Base-by-base conservation (phyloP, 768 basidiomycete genomes). In the Mycena chlorophos region DNA sequence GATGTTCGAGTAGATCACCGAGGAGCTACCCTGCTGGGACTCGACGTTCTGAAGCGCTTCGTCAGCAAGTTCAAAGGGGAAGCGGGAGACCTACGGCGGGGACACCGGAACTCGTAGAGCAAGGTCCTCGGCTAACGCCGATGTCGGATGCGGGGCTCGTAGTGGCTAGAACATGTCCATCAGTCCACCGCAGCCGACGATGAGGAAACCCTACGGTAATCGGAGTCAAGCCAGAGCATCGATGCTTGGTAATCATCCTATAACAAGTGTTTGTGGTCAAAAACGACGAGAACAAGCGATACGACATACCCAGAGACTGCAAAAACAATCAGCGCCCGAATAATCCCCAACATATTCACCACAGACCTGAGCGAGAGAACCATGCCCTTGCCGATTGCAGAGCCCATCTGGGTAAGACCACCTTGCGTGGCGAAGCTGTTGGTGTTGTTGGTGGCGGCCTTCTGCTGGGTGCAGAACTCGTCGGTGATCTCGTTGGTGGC, bases 401-500 rank as follows among this genome's bases (percentile, higher is more conserved):
- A 10, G 19, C 61, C 61, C 61, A 65, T 65, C 17, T 48, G 56
- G 17, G 58, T 53, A 40, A 76, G 61, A 13, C 74, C 74, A 50
- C 75, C 74, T 52, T 66, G 60, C 30, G 54, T 30, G 46, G 60
- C 65, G 68, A 75, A 76, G 54, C 62, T 55, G 68, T 74, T 73
- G 46, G 67, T 70, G 67, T 77, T 74, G 40, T 69, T 69, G 66
- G 74, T 72, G 8, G 64, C 67, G 4, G 60, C 66, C 73, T 81
- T 81, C 67, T 80, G 77, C 45, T 67, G 69, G 40, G 67, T 71
- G 70, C 81, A 83, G 75, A 74, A 81, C 42, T 64, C 63, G 58
- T 75, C 72, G 58, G 77, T 80, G 75, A 83, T 74, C 45, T 77
- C 78, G 73, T 81, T 72, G 66, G 61, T 69, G 34, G 57, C 49